Conservation (phyloP, 139 green algal genomes). For the Asterochloris erici region DNA sequence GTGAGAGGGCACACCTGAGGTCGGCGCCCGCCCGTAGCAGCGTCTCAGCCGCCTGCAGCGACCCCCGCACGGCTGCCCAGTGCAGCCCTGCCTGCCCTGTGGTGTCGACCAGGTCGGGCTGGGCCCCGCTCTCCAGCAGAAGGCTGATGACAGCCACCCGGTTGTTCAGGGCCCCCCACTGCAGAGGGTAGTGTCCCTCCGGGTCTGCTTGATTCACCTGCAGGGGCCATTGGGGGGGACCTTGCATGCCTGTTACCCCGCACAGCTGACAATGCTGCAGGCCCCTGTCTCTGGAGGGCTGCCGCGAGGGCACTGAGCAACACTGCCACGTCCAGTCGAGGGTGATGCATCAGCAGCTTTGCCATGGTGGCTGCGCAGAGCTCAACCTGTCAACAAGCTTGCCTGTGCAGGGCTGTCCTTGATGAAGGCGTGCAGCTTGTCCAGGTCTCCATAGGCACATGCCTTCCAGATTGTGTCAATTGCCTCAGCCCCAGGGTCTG, state of each 20-base stretch:
- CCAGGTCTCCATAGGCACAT: conserved; percentile 78
- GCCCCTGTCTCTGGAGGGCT: too few species aligned
- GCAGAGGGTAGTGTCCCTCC: conserved; percentile 60
- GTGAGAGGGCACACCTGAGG: neutral
- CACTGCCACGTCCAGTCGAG: too few species aligned
- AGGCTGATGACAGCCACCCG: conserved; percentile 62
- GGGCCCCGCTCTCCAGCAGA: conserved; percentile 61
- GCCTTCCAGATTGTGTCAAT: conserved; percentile 60
- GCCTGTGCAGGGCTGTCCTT: conserved; percentile 36
- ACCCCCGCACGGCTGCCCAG: conserved; percentile 81
- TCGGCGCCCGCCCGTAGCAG: conserved; percentile 63
- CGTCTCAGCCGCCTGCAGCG: conserved; percentile 67
- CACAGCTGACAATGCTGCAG: too few species aligned
- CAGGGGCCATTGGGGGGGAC: neutral
- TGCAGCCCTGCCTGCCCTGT: conserved; percentile 86
- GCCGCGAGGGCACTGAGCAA: too few species aligned
- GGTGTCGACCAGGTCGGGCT: conserved; percentile 43
- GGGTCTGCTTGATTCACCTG: conserved; percentile 48
- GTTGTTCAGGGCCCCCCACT: conserved; percentile 97
- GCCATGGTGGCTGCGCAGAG: too few species aligned
- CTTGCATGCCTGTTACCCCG: too few species aligned
- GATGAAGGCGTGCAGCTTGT: conserved; percentile 59
- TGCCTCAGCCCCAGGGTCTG: neutral
- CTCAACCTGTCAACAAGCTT: too few species aligned
- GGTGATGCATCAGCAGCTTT: too few species aligned